A percentile compares a stretch with the other conserved stretches of the same genome.
Conservation (phyloP, 202 grass and related monocot species). For the Cymbopogon flexuosus region DNA sequence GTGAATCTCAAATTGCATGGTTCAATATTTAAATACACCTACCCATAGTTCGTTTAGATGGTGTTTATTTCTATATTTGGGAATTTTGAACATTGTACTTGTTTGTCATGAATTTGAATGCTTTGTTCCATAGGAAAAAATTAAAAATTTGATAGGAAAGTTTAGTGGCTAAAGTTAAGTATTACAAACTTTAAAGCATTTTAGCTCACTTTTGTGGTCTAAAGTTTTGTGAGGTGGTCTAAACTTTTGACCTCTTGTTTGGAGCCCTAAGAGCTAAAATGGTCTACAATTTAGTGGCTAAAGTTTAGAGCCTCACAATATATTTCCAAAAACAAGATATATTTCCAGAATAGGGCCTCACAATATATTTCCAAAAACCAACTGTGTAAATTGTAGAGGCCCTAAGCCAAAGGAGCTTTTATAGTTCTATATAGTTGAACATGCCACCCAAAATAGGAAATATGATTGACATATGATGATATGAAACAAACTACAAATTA, state of each 20-base stretch:
- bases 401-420: background rate
- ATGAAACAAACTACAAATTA: background rate
- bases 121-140: background rate
- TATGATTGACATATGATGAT: background rate
- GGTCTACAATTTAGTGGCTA: too few relatives aligned
- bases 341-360: too few relatives aligned
- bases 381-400: background rate
- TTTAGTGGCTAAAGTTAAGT: too few relatives aligned
- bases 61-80: background rate
- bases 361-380: background rate
- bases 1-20: background rate
- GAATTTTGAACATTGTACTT: background rate
- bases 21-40: background rate
- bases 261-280: too few relatives aligned
- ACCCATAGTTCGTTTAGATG: background rate
- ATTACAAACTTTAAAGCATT: too few relatives aligned
- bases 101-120: background rate
- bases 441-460: background rate
- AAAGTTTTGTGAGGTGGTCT: too few relatives aligned
- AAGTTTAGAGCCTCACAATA: too few relatives aligned
- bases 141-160: background rate
- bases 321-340: too few relatives aligned
- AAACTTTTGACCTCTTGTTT: too few relatives aligned
- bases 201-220: too few relatives aligned
- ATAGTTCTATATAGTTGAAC: background rate